Conservation (phyloP, 352 stramenopile species). For the Halophytophthora batemanensis region DNA sequence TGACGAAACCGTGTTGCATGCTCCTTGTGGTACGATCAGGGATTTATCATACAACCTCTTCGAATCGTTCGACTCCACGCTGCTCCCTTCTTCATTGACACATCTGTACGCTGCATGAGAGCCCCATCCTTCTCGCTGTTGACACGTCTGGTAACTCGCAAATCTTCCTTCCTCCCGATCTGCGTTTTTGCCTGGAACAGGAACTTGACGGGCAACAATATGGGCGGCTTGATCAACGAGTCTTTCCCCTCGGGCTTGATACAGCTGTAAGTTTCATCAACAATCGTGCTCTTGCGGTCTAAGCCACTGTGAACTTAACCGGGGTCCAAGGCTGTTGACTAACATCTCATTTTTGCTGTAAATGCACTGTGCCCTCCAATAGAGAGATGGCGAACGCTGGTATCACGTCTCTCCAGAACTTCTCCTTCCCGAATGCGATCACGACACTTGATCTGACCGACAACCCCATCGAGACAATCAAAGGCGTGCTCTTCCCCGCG, state of each 20-base stretch:
- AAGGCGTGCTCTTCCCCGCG: slow-evolving; percentile 35
- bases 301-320: no score
- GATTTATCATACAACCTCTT: slow-evolving; percentile 24
- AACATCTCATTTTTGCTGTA: no score
- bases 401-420: slow-evolving; percentile 31
- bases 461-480: slow-evolving; percentile 35
- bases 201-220: slow-evolving; percentile 38
- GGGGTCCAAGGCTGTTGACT: no score
- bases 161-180: neutral
- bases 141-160: neutral
- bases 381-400: slow-evolving; percentile 23
- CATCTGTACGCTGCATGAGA: slow-evolving; percentile 20
- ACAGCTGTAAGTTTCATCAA: slow-evolving; percentile 22
- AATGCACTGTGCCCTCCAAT: neutral
- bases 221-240: slow-evolving; percentile 21
- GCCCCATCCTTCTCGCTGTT: neutral
- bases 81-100: slow-evolving; percentile 15
- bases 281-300: neutral
- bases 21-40: slow-evolving; percentile 4
- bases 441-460: slow-evolving; percentile 32
- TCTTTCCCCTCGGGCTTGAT: slow-evolving; percentile 27
- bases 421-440: slow-evolving; percentile 35
- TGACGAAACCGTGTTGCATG: neutral
- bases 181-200: slow-evolving; percentile 10
- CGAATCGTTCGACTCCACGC: slow-evolving; percentile 7